Percentiles rank a stretch among this genome's conserved stretches.
These are phyloP conservation scores for Verticillium longisporum DNA, from an alignment of 2,329 filamentous ascomycete genomes.

Conservation along the genomic window DNA sequence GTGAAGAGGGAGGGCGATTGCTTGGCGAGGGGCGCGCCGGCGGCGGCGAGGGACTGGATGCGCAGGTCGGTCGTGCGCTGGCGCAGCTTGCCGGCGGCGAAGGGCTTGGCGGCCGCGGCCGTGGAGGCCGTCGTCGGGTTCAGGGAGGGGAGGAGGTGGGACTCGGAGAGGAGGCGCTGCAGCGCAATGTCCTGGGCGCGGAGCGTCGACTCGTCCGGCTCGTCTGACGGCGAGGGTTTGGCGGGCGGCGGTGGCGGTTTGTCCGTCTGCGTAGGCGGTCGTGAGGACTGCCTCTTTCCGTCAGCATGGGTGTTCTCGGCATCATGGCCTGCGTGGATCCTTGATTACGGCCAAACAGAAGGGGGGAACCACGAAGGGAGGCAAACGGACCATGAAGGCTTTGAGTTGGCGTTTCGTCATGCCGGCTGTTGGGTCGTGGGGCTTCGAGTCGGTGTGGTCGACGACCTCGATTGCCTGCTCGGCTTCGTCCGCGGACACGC, in stretches of 20 bases:
- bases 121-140: constrained; percentile 30
- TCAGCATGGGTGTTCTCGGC: no score
- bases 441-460: constrained; percentile 43
- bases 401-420: constrained; percentile 67
- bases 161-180: constrained; percentile 85
- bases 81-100: constrained; percentile 61
- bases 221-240: constrained; percentile 22
- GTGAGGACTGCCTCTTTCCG: constrained; percentile 32
- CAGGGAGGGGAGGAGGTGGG: constrained; percentile 66
- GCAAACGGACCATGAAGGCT: constrained; percentile 60
- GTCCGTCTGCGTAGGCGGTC: constrained; percentile 31
- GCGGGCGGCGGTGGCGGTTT: constrained; percentile 14
- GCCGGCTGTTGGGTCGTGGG: constrained; percentile 25
- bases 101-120: constrained; percentile 31
- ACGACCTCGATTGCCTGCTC: constrained; percentile 48
- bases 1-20: constrained; percentile 52
- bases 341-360: no score
- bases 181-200: constrained; percentile 89
- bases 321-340: no score
- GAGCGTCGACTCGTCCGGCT: constrained; percentile 59
- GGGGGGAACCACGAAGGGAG: not conserved
- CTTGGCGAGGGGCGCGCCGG: constrained; percentile 40
- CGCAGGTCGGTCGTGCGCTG: constrained; percentile 80
- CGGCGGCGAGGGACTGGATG: constrained; percentile 57
- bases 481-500: constrained; percentile 19